phyloP scores from a whole-genome alignment of 148 eudicot species.

The Chenopodium suecicum region DNA sequence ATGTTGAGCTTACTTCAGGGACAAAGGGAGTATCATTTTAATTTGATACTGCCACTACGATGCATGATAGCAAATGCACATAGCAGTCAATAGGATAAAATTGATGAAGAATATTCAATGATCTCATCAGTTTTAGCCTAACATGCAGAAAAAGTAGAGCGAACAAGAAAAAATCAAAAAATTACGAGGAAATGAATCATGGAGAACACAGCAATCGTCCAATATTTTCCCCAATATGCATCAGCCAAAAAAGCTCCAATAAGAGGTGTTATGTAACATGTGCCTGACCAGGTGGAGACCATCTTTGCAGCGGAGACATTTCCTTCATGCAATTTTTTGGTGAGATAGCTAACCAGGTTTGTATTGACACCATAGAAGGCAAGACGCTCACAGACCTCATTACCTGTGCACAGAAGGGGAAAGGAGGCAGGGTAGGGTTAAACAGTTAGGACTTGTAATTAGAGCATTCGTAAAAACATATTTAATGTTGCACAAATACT shows the following conservation, averaged over 20 bases:
- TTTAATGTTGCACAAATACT: background rate
- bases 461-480: background rate
- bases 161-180: background rate
- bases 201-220: slow-evolving; percentile 41
- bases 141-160: background rate
- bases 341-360: slow-evolving; percentile 34
- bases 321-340: slow-evolving; percentile 25
- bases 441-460: background rate
- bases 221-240: slow-evolving; percentile 41
- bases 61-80: background rate
- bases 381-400: slow-evolving; percentile 36
- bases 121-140: background rate
- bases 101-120: background rate
- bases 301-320: slow-evolving; percentile 34
- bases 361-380: slow-evolving; percentile 39
- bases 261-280: slow-evolving; percentile 38
- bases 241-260: slow-evolving; percentile 42
- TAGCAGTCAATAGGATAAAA: background rate
- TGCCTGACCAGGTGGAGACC: slow-evolving; percentile 37
- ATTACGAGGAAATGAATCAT: slow-evolving; percentile 30
- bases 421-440: background rate
- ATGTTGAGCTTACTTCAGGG: no score
- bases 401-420: slow-evolving; percentile 31
- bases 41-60: background rate
- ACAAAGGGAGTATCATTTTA: background rate